Base-by-base conservation (phyloP, 2,329 filamentous ascomycete genomes). In the Fusarium miscanthi region DNA sequence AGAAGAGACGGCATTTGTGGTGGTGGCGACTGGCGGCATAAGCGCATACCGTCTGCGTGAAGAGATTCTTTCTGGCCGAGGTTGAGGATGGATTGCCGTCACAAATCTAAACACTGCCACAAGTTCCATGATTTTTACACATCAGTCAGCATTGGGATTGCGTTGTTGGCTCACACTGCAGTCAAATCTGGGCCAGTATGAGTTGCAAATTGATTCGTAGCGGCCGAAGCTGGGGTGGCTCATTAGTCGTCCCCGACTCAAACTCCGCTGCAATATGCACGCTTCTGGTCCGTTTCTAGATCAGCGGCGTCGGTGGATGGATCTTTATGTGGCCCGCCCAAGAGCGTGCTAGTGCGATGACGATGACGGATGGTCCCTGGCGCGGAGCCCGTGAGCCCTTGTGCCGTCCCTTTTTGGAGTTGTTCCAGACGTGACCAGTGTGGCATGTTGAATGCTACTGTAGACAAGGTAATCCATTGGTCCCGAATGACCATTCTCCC, bases 241-340 rank as follows among this genome's bases (percentile, higher is more conserved):
- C 74, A 77, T 76, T 77, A 74, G 73, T 76, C 75, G 75, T 59
- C 60, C 65, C 41, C 38, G 35, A 61, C 75, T 73, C 70, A 42
- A 42, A 61, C 72, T 75, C 70, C 68, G 70, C 72, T 63, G 45
- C 45, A 62, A 68, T 74, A 74, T 76, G 72, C 73, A 75, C 70
- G 67, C 76, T 78, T 78, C 76, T 78, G 76, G 76, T 62, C 66
- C 70, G 76, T 75, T 78, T 78, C 76, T 77, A 78, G 76, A 78
- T 78, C 76, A 77, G 76, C 74, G 64, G 70, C 70, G 72, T 56
- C 72, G 75, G 70, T 68, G 72, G 70, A 74, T 75, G 74, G 76
- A 66, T 70, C 71, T 63, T 57, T 66, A 49, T 61, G 62, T 62
- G 70, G 58, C 31, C 70, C 72, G 33, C 52, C 68, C 45, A 41